phyloP scores from a whole-genome alignment of 345 rosid species.

The Hibiscus trionum region DNA sequence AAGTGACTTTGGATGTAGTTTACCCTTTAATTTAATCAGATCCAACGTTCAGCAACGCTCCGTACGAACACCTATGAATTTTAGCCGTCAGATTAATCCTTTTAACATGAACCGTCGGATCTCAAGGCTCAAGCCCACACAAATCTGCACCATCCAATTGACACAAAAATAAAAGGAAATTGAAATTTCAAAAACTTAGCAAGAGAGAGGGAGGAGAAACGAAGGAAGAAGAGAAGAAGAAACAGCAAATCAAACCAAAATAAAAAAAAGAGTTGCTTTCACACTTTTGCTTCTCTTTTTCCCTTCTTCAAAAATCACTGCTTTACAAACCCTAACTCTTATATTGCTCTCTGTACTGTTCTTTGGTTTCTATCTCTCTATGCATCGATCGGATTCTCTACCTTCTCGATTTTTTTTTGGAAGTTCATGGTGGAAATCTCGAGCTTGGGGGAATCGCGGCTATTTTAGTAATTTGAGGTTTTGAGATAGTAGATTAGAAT shows the following conservation, averaged over 20 bases:
- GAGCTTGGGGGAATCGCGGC: conserved; percentile 31
- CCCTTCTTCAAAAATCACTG: not conserved
- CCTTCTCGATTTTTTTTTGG: not conserved
- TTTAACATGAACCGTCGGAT: conserved; percentile 38
- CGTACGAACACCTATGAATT: conserved; percentile 40
- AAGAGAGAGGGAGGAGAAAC: conserved; percentile 83
- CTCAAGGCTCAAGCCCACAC: not conserved
- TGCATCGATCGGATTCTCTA: conserved; percentile 26
- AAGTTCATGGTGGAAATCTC: conserved; percentile 21
- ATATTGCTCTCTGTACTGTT: conserved; percentile 4
- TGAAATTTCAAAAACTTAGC: conserved; percentile 80
- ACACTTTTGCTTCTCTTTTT: not conserved
- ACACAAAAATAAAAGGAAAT: conserved; percentile 28
- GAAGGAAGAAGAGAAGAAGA: conserved; percentile 32
- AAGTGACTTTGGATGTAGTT: no score
- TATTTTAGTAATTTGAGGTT: conserved; percentile 19
- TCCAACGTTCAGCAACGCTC: conserved; percentile 38
- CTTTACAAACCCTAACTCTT: not conserved
- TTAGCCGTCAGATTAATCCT: conserved; percentile 36
- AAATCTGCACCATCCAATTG: conserved; percentile 60
- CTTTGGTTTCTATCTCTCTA: conserved; percentile 3
- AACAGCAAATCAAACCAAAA: conserved; percentile 14
- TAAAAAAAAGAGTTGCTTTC: not conserved
- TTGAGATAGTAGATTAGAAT: conserved; percentile 9
- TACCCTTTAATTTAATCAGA: not conserved